phyloP scores from a whole-genome alignment of 179 eudicot species.

The Spergularia azorica region DNA sequence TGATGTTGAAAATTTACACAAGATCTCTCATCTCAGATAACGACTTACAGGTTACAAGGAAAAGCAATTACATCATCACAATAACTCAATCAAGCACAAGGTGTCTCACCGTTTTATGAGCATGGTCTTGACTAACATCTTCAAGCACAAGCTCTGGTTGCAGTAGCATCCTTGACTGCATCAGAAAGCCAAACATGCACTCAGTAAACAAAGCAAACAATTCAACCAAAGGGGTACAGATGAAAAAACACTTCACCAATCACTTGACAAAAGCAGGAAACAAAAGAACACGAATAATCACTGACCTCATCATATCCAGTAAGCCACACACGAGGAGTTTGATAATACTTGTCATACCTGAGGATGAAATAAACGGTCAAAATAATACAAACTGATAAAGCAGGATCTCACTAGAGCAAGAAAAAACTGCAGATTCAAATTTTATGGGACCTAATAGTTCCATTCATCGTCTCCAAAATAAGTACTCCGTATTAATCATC shows the following conservation, averaged over 20 bases:
- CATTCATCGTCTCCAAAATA: constrained; percentile 4
- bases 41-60: not conserved
- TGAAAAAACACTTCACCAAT: not conserved
- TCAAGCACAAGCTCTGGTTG: constrained; percentile 94
- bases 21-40: not conserved
- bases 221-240: not conserved
- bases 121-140: constrained; percentile 99
- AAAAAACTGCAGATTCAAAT: not conserved
- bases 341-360: constrained; percentile 99
- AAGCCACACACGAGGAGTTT: constrained; percentile 99
- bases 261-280: not conserved
- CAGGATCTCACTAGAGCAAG: not conserved
- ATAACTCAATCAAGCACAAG: constrained; percentile 2
- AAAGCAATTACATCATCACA: not conserved
- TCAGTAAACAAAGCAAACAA: constrained; percentile 21
- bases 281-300: constrained; percentile 20
- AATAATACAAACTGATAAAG: not conserved
- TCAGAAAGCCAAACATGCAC: constrained; percentile 23
- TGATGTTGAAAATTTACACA: not conserved
- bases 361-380: not conserved
- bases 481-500: not conserved
- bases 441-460: not conserved
- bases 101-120: constrained; percentile 85
- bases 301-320: constrained; percentile 99
- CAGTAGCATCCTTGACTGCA: constrained; percentile 98